Base-by-base conservation (phyloP, 2,329 filamentous ascomycete species). In the Beauveria asiatica region DNA sequence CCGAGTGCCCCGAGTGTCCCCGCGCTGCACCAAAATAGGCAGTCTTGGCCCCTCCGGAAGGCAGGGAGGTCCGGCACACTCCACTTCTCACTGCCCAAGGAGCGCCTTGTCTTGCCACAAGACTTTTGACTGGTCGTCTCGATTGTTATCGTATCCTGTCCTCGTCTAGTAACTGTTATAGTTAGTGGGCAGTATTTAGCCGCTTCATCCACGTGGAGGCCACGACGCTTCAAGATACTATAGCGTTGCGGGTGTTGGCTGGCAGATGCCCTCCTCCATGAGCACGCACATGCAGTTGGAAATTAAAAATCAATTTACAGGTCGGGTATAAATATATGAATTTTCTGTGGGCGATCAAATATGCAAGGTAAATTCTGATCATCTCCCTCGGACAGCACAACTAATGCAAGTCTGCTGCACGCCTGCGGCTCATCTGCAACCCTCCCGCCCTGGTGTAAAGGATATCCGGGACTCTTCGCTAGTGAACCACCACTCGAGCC, bases 401-500 rank as follows among this genome's bases (percentile, higher is more conserved):
- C 13, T n/a, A n/a, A 30, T 49, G 45, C 45, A 49, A 19, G n/a
- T 19, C 30, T 56, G 42, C 42, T 17, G 25, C 21, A 27, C 33
- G 19, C 16, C 33, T 56, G 50, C 50, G 19, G n/a, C 33, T 49
- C 33, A 41, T 27, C 45, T 49, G 21, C 25, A 25, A 3, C 46
- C 56, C 39, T 44, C 37, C 10, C 21, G 37, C 23, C 56, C 37
- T 5, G 46, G 56, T 11, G 56, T 58, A 30, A 44, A 58, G 17
- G 46, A 58, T 44, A 58, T 51, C 2, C 56, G 46, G 5, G 46
- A 51, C 39, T 58, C 56, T 21, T 58, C 56, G 9, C 56, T 58
- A 6, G 56, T 58, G 33, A 58, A 58, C 56, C 56, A 58, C 56
- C 56, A 58, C 46, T 58, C 56, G 13, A 58, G 46, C 39, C 46